Evolutionary conservation across 1,139 yeast species (phyloP).

Genomic region (Taiozyma sp.): DNA sequence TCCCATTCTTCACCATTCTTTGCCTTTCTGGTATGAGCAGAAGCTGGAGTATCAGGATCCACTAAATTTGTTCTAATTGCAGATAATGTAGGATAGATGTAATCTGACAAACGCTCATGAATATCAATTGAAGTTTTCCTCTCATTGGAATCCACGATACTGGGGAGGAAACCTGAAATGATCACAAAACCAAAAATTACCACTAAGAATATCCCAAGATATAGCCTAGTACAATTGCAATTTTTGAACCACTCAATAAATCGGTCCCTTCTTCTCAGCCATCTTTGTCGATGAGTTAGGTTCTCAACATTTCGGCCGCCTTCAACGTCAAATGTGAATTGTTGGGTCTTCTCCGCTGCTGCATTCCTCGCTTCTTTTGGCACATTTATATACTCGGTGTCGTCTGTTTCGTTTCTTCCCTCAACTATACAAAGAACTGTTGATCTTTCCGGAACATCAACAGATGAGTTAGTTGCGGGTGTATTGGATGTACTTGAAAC

Average conservation of each 20-base stretch:
- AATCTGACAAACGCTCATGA: slow-evolving; percentile 40
- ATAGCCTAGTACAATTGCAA: not conserved
- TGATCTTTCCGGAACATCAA: not conserved
- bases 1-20: slow-evolving; percentile 59
- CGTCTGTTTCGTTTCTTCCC: not conserved
- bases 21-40: slow-evolving; percentile 40
- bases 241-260: not conserved
- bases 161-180: not conserved
- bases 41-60: slow-evolving; percentile 68
- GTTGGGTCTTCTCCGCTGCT: not conserved
- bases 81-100: slow-evolving; percentile 43
- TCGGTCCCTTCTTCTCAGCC: not conserved
- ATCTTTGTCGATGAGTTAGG: not conserved
- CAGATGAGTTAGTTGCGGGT: not conserved
- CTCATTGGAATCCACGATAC: not conserved
- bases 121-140: not conserved
- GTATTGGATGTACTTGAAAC: not conserved
- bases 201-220: not conserved
- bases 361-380: not conserved
- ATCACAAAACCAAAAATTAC: not conserved
- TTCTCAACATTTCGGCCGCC: not conserved
- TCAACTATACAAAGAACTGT: not conserved
- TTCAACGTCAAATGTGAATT: not conserved
- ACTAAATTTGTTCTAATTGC: slow-evolving; percentile 57
- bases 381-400: not conserved